Conservation (phyloP, 2,329 filamentous ascomycete species). For the Dactylellina drechsleri region DNA sequence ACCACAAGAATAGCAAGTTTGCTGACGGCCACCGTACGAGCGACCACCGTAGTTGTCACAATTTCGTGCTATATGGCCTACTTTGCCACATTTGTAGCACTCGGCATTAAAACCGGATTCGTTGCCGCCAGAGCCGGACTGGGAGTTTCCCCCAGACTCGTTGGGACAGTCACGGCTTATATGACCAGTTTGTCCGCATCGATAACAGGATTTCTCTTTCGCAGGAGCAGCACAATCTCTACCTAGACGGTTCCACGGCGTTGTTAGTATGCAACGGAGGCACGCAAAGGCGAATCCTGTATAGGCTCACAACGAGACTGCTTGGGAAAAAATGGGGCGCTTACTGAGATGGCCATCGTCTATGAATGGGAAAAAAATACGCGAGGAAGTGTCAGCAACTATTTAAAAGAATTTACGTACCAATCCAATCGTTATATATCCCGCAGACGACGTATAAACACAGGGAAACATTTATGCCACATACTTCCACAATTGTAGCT, state of each 20-base stretch:
- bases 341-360: slow-evolving; percentile 80
- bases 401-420: slow-evolving; percentile 32
- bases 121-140: slow-evolving; percentile 70
- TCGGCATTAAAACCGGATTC: slow-evolving; percentile 69
- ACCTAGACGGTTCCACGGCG: slow-evolving; percentile 65
- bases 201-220: slow-evolving; percentile 86
- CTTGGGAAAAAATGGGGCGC: slow-evolving; percentile 59
- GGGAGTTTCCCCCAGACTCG: slow-evolving; percentile 75
- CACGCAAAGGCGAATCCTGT: too few species aligned
- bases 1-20: slow-evolving; percentile 98
- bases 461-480: slow-evolving; percentile 60
- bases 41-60: slow-evolving; percentile 71
- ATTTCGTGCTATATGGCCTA: slow-evolving; percentile 95
- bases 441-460: slow-evolving; percentile 41
- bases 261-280: background rate
- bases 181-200: slow-evolving; percentile 72
- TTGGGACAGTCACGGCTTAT: slow-evolving; percentile 50
- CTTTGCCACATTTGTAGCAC: slow-evolving; percentile 98
- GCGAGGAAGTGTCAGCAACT: slow-evolving; percentile 56
- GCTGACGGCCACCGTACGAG: slow-evolving; percentile 65
- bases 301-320: too few species aligned
- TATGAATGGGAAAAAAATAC: slow-evolving; percentile 59
- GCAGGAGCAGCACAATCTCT: slow-evolving; percentile 89
- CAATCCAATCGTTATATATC: slow-evolving; percentile 36
- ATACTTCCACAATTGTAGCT: slow-evolving; percentile 85